Conservation (phyloP, 2,329 filamentous ascomycete species). For the Ophiognomonia clavigignenti-juglandacearum region DNA sequence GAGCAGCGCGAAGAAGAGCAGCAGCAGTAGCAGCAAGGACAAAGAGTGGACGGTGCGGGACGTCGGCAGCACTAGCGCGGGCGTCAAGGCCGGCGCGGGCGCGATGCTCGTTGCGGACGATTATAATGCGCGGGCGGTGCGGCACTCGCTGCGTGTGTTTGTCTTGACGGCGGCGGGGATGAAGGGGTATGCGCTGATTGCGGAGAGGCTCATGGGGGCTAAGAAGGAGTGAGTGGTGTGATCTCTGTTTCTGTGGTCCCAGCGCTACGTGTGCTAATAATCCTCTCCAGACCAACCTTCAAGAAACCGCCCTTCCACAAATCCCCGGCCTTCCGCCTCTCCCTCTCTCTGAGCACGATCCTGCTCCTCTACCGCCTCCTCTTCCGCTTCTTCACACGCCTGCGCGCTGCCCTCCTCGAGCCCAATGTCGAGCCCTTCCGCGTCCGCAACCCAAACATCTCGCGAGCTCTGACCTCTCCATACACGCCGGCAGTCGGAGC, state of each 20-base stretch:
- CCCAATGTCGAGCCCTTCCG: constrained; percentile 79
- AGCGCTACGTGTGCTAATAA: constrained; percentile 13
- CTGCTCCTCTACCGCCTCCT: constrained; percentile 84
- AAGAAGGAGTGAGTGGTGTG: constrained; percentile 37
- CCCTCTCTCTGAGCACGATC: constrained; percentile 77
- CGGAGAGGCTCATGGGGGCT: constrained; percentile 40
- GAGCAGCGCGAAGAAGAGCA: constrained; percentile 22
- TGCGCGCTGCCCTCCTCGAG: constrained; percentile 74
- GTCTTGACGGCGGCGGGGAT: constrained; percentile 56
- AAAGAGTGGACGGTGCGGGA: constrained; percentile 4
- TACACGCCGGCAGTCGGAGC: constrained; percentile 89
- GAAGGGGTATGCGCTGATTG: constrained; percentile 56
- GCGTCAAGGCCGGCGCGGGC: constrained; percentile 14
- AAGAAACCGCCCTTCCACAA: constrained; percentile 53
- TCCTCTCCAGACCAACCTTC: constrained; percentile 15
- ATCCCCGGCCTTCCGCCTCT: constrained; percentile 70
- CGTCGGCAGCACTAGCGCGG: constrained; percentile 14
- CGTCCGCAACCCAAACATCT: constrained; percentile 72
- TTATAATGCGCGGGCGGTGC: constrained; percentile 65
- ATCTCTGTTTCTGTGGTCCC: not conserved
- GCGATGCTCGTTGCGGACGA: constrained; percentile 46
- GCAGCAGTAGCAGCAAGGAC: constrained; percentile 17
- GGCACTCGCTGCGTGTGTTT: constrained; percentile 69
- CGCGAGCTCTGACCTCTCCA: constrained; percentile 70
- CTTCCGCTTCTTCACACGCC: constrained; percentile 79